Percentiles rank a stretch among this genome's conserved stretches.
phyloP scores from a whole-genome alignment of 371 early-diverging fungal species.

The Mortierella sp. region DNA sequence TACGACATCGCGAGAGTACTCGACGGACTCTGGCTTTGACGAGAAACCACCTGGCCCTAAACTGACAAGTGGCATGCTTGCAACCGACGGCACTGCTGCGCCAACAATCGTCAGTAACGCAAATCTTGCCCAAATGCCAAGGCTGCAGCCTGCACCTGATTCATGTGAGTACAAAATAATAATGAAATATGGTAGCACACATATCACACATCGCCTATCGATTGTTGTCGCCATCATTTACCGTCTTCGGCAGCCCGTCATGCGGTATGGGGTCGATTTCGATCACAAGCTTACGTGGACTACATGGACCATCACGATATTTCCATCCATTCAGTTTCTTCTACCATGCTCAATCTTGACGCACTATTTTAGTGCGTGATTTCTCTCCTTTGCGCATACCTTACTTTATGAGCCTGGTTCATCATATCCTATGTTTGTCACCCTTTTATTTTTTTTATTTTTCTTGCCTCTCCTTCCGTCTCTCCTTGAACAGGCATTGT shows the following conservation, averaged over 20 bases:
- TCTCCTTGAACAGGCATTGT: neutral
- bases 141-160: neutral
- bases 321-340: too few species aligned
- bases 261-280: too few species aligned
- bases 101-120: neutral
- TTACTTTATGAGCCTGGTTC: neutral
- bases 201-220: too few species aligned
- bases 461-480: neutral
- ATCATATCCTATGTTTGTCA: neutral
- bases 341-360: too few species aligned
- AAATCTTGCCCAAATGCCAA: conserved; percentile 5
- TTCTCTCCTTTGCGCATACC: neutral
- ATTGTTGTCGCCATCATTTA: too few species aligned
- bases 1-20: conserved; percentile 17
- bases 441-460: neutral
- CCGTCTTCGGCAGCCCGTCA: too few species aligned
- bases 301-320: too few species aligned
- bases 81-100: neutral
- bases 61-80: neutral
- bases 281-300: too few species aligned
- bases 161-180: neutral
- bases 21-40: conserved; percentile 30
- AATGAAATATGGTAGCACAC: neutral
- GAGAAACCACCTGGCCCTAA: conserved; percentile 6
- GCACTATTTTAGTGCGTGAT: neutral